Evolutionary conservation across 306 rosid genomes (phyloP).

Genomic region (Cicer cuneatum): DNA sequence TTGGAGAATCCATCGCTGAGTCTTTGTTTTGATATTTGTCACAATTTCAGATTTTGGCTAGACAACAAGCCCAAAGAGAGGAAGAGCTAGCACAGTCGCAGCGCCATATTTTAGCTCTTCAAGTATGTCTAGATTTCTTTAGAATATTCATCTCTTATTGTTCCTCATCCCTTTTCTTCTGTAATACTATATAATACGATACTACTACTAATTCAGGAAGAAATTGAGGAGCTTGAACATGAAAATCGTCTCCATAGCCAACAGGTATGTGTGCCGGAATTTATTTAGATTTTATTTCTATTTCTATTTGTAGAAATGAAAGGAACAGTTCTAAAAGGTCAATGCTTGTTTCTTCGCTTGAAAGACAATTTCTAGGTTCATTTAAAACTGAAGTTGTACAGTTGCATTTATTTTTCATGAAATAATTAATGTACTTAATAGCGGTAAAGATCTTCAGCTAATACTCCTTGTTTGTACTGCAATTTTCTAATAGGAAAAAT

Average conservation of each 20-base stretch:
- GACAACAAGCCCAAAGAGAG: conserved; percentile 99
- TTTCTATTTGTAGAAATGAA: conserved; percentile 29
- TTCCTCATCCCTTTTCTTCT: neutral
- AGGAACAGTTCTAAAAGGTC: conserved; percentile 15
- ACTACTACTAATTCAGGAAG: conserved; percentile 72
- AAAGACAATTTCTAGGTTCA: conserved; percentile 18
- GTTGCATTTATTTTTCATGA: conserved; percentile 11
- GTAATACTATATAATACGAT: conserved; percentile 31
- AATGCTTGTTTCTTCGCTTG: conserved; percentile 27
- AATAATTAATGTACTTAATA: neutral
- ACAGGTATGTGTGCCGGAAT: conserved; percentile 66
- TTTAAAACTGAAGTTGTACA: conserved; percentile 37
- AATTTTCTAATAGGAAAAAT: conserved; percentile 24
- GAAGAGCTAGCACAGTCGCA: conserved; percentile 95
- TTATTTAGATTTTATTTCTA: conserved; percentile 36
- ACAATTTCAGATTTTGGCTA: conserved; percentile 82
- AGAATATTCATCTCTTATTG: conserved; percentile 27
- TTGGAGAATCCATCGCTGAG: conserved; percentile 32
- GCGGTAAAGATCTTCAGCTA: conserved; percentile 26
- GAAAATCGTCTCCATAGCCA: conserved; percentile 95
- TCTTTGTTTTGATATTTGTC: conserved; percentile 33
- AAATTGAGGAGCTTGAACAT: conserved; percentile 94
- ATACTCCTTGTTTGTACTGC: conserved; percentile 19
- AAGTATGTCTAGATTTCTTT: conserved; percentile 60
- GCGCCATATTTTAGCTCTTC: conserved; percentile 97